These are phyloP conservation scores for Colletotrichum sidae DNA, from an alignment of 2,329 filamentous ascomycete genomes.

Conservation along the genomic window DNA sequence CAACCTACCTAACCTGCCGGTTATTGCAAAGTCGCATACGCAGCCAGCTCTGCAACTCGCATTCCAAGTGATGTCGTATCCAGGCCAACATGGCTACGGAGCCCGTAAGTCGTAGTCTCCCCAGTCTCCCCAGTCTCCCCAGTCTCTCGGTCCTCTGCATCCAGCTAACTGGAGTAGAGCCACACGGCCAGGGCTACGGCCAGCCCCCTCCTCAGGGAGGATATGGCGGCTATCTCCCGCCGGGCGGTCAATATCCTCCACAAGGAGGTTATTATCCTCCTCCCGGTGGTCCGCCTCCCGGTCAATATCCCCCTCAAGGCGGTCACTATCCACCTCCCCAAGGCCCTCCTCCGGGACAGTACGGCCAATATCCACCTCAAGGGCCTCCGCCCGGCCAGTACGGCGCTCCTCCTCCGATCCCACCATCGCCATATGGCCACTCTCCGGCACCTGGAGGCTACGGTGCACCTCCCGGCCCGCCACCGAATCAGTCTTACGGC, in stretches of 20 bases:
- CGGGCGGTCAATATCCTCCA: slow-evolving; percentile 37
- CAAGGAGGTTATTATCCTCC: slow-evolving; percentile 51
- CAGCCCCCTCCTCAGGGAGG: slow-evolving; percentile 47
- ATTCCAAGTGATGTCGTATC: slow-evolving; percentile 47
- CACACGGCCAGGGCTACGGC: slow-evolving; percentile 52
- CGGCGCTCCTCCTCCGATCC: slow-evolving; percentile 49
- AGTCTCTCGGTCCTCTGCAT: no score
- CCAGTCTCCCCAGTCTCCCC: not conserved
- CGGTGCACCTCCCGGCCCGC: slow-evolving; percentile 40
- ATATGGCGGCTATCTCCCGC: slow-evolving; percentile 42
- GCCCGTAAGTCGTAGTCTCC: slow-evolving; percentile 43
- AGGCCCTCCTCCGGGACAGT: slow-evolving; percentile 40
- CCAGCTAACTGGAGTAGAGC: slow-evolving; percentile 22
- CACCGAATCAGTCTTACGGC: slow-evolving; percentile 45
- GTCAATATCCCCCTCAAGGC: slow-evolving; percentile 49
- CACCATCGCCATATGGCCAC: slow-evolving; percentile 44
- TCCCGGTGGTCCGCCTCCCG: slow-evolving; percentile 50
- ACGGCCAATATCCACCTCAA: slow-evolving; percentile 49
- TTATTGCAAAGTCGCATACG: slow-evolving; percentile 10
- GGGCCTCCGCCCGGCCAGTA: slow-evolving; percentile 51
- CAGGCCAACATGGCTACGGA: slow-evolving; percentile 49
- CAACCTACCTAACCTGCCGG: slow-evolving; percentile 1
- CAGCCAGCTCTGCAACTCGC: slow-evolving; percentile 20
- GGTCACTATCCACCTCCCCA: slow-evolving; percentile 49
- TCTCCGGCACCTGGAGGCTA: slow-evolving; percentile 43